phyloP scores from a whole-genome alignment of 768 basidiomycete species.

The Phanerochaete sordida region DNA sequence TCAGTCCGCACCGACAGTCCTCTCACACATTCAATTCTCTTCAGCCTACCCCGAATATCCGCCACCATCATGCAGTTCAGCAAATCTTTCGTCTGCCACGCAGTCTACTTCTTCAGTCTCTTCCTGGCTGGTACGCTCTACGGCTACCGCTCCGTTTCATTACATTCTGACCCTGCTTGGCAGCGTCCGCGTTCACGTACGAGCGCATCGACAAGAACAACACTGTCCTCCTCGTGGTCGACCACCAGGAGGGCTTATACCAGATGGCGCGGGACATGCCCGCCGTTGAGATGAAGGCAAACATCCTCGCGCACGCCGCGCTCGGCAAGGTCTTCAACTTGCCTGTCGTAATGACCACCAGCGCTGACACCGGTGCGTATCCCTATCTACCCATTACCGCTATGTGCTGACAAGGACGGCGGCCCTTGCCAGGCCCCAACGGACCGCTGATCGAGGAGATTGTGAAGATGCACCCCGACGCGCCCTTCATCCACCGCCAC shows the following conservation, averaged over 20 bases:
- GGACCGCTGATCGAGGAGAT: slow-evolving; percentile 46
- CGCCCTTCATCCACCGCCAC: slow-evolving; percentile 41
- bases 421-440: slow-evolving; percentile 47
- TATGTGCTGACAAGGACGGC: no score
- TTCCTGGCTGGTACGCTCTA: not conserved
- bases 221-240: slow-evolving; percentile 40
- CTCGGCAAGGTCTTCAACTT: slow-evolving; percentile 42
- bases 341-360: slow-evolving; percentile 43
- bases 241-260: slow-evolving; percentile 47
- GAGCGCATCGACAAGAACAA: slow-evolving; percentile 43
- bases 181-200: slow-evolving; percentile 25
- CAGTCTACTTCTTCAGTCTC: not conserved
- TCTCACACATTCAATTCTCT: not conserved
- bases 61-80: slow-evolving; percentile 1
- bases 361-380: slow-evolving; percentile 38
- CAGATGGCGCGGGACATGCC: slow-evolving; percentile 39
- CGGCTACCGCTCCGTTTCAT: not conserved
- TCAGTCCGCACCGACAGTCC: not conserved
- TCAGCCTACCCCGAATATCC: not conserved
- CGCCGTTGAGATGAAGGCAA: slow-evolving; percentile 38
- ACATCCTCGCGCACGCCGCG: slow-evolving; percentile 43
- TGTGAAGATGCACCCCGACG: slow-evolving; percentile 40
- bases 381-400: no score
- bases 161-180: not conserved
- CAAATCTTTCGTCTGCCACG: not conserved